Evolutionary conservation across 306 rosid genomes (phyloP).

Genomic region (Cucurbita pepo): DNA sequence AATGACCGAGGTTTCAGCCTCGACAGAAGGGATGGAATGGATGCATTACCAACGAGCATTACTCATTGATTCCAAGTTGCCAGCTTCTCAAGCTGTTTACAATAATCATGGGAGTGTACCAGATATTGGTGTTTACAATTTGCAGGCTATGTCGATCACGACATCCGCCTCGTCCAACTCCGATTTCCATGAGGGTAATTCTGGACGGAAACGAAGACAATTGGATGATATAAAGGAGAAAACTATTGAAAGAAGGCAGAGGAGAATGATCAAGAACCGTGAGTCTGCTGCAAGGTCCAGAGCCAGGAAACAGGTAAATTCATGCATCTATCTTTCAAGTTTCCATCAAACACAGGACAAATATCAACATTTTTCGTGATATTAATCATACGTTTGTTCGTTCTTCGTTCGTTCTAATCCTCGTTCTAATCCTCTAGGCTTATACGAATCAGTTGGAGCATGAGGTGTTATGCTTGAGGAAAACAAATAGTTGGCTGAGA

Average conservation of each 20-base stretch:
- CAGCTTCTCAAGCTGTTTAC: neutral
- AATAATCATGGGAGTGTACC: neutral
- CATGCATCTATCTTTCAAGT: neutral
- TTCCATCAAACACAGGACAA: neutral
- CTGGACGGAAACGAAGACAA: conserved; percentile 6
- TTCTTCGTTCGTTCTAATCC: no score
- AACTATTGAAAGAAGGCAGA: conserved; percentile 28
- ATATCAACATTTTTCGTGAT: neutral
- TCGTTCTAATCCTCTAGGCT: conserved; percentile 18
- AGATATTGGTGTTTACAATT: neutral
- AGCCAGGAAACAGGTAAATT: conserved; percentile 44
- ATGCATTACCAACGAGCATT: neutral
- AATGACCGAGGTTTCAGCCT: neutral
- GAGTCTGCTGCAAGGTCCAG: conserved; percentile 65
- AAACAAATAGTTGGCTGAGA: conserved; percentile 18
- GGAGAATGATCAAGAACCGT: conserved; percentile 52
- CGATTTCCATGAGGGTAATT: neutral
- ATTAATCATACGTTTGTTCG: neutral
- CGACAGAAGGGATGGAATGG: neutral
- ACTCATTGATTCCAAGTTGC: neutral
- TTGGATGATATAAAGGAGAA: conserved; percentile 24
- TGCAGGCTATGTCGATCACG: neutral
- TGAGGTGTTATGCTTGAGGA: conserved; percentile 14
- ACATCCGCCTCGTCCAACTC: neutral
- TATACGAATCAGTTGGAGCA: conserved; percentile 26